Evolutionary conservation across 2,329 filamentous ascomycete species (phyloP), one percentile per base, ranked within the genome.

Genomic region (Diaporthe longicolla): DNA sequence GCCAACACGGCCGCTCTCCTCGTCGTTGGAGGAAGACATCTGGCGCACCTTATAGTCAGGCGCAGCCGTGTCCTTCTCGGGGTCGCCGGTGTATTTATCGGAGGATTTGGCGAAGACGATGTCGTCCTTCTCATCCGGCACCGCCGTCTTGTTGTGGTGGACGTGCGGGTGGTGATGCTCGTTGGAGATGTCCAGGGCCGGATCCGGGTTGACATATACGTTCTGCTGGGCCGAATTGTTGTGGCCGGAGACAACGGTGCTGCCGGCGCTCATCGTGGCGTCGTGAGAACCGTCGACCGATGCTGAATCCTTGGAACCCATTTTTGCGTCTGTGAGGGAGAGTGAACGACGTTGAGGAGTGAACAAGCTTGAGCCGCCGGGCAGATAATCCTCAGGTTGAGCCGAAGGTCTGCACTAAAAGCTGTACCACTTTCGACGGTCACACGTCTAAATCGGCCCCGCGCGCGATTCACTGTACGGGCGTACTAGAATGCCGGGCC

Each of bases 81-180:
- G 11, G 37, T 40, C 37, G 10, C 37, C 37, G 37, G 81, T 83
- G 32, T 80, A 76, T 13, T 73, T 55, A 43, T 79, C 35, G 77
- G 73, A 84, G 59, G 83, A 84, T 66, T 83, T 83, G 48, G 87
- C 83, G 78, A 90, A 90, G 57, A 86, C 81, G 50, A 87, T 83
- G 68, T 89, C 84, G 75, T 87, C 85, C 70, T 83, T 76, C 76
- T 83, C 77, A 74, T 78, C 79, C 73, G 70, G 80, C 76, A 52
- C 82, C 77, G 75, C 83, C 76, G 73, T 82, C 75, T 76, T 77
- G 50, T 82, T 82, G 78, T 87, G 86, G 77, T 87, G 81, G 35
- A 81, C 77, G 77, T 87, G 86, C 26, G 79, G 76, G 77, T 88
- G 87, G 17, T 78, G 80, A 72, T 86, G 86, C 79, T 87, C 85